A percentile compares a stretch with the other conserved stretches of the same genome.
These are phyloP conservation scores for Globisporangium splendens DNA, from an alignment of 352 stramenopile genomes.

Conservation along the genomic window DNA sequence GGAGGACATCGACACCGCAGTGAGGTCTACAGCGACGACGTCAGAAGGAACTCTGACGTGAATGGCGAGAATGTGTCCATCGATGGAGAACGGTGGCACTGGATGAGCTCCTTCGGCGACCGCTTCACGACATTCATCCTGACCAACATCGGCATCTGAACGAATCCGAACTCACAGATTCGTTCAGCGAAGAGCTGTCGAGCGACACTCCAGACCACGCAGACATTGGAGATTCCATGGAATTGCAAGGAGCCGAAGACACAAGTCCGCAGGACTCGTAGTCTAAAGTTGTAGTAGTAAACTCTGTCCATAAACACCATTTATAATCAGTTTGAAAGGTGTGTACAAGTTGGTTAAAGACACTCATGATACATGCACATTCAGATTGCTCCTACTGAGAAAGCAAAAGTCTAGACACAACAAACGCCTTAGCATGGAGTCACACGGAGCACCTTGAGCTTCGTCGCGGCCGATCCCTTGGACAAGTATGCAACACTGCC, in stretches of 20 bases:
- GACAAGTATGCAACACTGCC: conserved; percentile 52
- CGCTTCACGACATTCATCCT: conserved; percentile 5
- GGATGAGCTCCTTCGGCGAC: not conserved
- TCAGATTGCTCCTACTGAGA: not conserved
- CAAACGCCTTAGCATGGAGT: conserved; percentile 30
- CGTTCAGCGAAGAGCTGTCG: too few species aligned
- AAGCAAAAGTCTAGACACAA: not conserved
- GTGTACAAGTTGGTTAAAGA: too few species aligned
- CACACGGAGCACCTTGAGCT: conserved; percentile 50
- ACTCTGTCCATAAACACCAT: too few species aligned
- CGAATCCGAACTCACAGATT: not conserved
- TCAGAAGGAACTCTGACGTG: not conserved
- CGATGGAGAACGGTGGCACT: not conserved
- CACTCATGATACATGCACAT: not conserved
- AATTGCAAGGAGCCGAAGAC: too few species aligned
- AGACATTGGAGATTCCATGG: too few species aligned
- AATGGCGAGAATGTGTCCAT: not conserved
- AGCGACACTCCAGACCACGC: too few species aligned
- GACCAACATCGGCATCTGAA: conserved; percentile 1
- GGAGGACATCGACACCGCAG: conserved; percentile 2
- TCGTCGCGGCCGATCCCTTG: conserved; percentile 31
- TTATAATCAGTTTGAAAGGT: too few species aligned
- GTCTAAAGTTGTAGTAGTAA: too few species aligned
- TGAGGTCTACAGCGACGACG: conserved; percentile 2
- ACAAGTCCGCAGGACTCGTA: too few species aligned